Conservation (phyloP, 768 basidiomycete genomes). For the Naganishia kalamii region DNA sequence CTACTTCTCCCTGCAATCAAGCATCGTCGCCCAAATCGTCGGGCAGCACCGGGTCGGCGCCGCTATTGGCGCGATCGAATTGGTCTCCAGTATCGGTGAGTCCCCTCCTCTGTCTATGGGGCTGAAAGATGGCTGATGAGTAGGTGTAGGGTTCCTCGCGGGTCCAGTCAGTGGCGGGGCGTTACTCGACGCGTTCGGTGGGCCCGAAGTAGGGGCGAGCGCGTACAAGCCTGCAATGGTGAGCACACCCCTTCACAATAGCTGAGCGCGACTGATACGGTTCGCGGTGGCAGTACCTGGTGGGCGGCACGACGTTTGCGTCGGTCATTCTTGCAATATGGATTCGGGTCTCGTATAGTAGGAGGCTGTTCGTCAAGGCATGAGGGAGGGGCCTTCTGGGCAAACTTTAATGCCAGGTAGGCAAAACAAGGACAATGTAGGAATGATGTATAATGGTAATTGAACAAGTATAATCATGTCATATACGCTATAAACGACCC, state of each 20-base stretch:
- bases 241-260: background rate
- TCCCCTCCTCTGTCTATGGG: background rate
- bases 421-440: too few species aligned
- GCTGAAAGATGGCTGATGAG: background rate
- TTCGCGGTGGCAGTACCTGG: background rate
- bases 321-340: slow-evolving; percentile 12
- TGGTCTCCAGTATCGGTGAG: slow-evolving; percentile 13
- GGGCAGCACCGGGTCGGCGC: slow-evolving; percentile 23
- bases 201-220: slow-evolving; percentile 18
- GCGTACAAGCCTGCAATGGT: slow-evolving; percentile 28
- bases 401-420: too few species aligned
- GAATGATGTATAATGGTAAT: too few species aligned
- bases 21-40: slow-evolving; percentile 25
- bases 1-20: slow-evolving; percentile 27
- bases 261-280: too few species aligned
- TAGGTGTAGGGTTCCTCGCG: slow-evolving; percentile 22
- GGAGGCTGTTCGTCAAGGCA: slow-evolving; percentile 12
- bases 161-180: slow-evolving; percentile 27
- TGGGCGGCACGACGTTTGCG: slow-evolving; percentile 15
- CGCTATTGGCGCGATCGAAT: slow-evolving; percentile 24
- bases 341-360: slow-evolving; percentile 10
- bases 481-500: too few species aligned
- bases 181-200: slow-evolving; percentile 29
- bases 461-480: too few species aligned
- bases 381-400: too few species aligned